phyloP scores from a whole-genome alignment of 169 alveolate genomes.

The Eimeria nieschulzi region DNA sequence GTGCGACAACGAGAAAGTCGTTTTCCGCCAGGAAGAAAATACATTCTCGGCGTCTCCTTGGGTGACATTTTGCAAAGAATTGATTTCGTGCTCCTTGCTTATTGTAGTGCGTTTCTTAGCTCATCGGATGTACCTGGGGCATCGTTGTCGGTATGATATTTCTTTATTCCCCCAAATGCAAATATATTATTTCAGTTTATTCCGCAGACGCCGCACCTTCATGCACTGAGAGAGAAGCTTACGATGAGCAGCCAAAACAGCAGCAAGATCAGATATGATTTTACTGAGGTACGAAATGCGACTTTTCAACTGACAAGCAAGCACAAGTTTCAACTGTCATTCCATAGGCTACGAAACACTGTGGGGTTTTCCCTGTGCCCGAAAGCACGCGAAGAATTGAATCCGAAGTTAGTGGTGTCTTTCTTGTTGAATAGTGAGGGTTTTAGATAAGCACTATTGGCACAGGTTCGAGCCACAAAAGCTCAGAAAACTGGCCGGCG shows the following conservation, averaged over 20 bases:
- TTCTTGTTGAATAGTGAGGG: no score
- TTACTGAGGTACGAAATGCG: background rate
- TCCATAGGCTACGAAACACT: background rate
- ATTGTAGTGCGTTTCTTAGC: no score
- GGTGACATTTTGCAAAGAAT: background rate
- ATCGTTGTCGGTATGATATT: background rate
- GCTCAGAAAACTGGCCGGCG: background rate
- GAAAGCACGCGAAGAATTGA: background rate
- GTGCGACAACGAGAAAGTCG: background rate
- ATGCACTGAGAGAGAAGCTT: conserved; percentile 10
- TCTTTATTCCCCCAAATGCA: no score
- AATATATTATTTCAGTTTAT: no score
- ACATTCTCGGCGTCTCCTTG: background rate
- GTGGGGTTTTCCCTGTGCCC: background rate
- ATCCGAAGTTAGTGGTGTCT: background rate
- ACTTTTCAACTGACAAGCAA: background rate
- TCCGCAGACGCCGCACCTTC: background rate
- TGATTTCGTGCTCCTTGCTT: no score
- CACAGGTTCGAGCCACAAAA: background rate
- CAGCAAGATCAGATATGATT: conserved; percentile 12
- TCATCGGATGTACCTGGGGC: background rate
- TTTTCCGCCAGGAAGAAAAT: background rate
- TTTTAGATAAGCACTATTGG: background rate
- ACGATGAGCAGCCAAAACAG: background rate
- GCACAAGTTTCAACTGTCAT: no score